These are phyloP conservation scores for Erysimum cheiranthoides DNA, from an alignment of 345 rosid genomes.

Conservation along the genomic window DNA sequence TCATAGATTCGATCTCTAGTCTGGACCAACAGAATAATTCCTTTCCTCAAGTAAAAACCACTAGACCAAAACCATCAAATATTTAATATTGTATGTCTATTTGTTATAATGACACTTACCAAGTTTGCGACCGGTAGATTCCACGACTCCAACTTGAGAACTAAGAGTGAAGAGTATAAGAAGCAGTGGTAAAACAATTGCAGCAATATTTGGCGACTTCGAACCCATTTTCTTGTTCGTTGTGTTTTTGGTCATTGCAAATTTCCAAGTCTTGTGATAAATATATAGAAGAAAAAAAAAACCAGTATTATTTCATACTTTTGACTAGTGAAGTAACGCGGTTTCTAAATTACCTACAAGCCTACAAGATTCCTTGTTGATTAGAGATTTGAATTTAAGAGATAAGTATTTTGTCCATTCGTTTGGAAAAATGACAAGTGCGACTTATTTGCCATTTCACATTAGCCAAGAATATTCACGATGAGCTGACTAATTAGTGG, in stretches of 20 bases:
- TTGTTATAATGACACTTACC: conserved; percentile 17
- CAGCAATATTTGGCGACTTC: conserved; percentile 11
- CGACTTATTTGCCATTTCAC: neutral
- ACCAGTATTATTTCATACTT: too few species aligned
- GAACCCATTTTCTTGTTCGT: conserved; percentile 9
- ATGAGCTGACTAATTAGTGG: neutral
- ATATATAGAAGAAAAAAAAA: neutral
- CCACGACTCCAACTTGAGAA: conserved; percentile 25
- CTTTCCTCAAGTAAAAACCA: too few species aligned
- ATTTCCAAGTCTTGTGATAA: neutral
- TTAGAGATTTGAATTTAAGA: neutral
- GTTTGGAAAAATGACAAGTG: neutral
- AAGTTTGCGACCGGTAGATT: conserved; percentile 38
- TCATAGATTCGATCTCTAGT: too few species aligned
- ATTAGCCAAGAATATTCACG: too few species aligned
- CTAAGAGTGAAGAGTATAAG: conserved; percentile 10
- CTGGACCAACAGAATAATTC: too few species aligned
- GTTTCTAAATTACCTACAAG: neutral
- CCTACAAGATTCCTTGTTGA: neutral
- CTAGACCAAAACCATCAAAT: too few species aligned
- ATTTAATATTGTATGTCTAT: neutral
- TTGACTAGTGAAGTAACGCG: neutral
- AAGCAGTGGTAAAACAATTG: conserved; percentile 27
- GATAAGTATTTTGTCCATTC: neutral
- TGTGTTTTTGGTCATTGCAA: neutral